Percentiles rank a stretch among this genome's conserved stretches.
Conservation (phyloP, 2,329 filamentous ascomycete genomes). For the Hymenoscyphus scutula region DNA sequence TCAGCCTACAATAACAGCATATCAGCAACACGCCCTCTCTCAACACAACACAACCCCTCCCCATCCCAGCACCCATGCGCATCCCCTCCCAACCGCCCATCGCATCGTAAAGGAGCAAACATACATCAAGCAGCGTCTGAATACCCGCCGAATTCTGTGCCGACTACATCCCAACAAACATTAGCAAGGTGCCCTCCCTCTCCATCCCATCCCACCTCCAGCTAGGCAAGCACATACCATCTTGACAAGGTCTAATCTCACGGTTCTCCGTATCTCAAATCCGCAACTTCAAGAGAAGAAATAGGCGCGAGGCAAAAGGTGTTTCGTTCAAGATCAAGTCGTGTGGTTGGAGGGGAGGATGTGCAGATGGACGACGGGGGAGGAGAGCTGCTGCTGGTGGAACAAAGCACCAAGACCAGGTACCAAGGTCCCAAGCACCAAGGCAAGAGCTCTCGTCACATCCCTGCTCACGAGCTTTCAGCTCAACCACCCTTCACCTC, state of each 20-base stretch:
- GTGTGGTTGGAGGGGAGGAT: neutral
- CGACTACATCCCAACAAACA: slow-evolving; percentile 56
- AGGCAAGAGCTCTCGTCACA: neutral
- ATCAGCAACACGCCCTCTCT: slow-evolving; percentile 38
- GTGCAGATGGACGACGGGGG: neutral
- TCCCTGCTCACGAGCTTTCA: slow-evolving; percentile 1
- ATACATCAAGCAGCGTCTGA: slow-evolving; percentile 96
- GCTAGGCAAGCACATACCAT: slow-evolving; percentile 26
- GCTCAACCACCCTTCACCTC: neutral
- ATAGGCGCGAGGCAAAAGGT: neutral
- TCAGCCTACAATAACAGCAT: slow-evolving; percentile 64
- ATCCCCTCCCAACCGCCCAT: neutral
- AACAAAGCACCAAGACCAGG: neutral
- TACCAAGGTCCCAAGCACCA: no score
- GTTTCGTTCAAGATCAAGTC: neutral
- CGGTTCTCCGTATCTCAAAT: slow-evolving; percentile 4
- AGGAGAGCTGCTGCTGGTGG: neutral
- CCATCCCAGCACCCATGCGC: neutral
- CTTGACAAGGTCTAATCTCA: slow-evolving; percentile 22
- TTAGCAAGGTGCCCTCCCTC: slow-evolving; percentile 23
- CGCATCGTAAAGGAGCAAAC: slow-evolving; percentile 37
- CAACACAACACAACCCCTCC: neutral
- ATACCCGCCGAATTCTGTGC: slow-evolving; percentile 98
- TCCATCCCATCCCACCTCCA: slow-evolving; percentile 3
- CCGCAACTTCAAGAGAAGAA: neutral